These are phyloP conservation scores for Aspergillus hancockii DNA, from an alignment of 495 filamentous ascomycete genomes.

Conservation along the genomic window DNA sequence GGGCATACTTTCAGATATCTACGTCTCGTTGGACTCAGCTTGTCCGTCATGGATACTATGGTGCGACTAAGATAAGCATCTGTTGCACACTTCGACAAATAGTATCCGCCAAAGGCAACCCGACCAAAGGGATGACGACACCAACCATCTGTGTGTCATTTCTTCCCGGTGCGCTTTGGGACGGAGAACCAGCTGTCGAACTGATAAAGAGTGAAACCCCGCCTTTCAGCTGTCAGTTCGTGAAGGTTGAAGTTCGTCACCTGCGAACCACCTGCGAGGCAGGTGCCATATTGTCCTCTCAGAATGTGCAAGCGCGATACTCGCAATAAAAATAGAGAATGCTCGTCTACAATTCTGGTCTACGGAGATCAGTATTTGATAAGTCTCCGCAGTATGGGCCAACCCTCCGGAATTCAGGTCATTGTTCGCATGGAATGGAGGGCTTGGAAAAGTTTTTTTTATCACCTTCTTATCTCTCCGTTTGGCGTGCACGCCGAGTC, in stretches of 20 bases:
- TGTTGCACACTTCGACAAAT: neutral
- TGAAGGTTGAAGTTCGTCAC: neutral
- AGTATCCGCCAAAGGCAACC: neutral
- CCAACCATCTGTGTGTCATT: constrained; percentile 3
- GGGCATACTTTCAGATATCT: neutral
- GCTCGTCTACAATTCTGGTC: neutral
- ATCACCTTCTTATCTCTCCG: neutral
- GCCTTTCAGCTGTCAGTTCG: constrained; percentile 5
- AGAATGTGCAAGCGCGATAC: neutral
- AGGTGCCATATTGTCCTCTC: neutral
- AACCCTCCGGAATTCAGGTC: neutral
- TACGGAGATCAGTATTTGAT: neutral
- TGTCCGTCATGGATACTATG: neutral
- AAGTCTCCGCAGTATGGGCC: neutral
- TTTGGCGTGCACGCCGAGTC: neutral
- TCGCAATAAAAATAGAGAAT: neutral
- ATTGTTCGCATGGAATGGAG: neutral
- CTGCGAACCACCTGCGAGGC: neutral
- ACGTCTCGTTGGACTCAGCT: neutral
- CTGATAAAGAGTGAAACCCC: constrained; percentile 13
- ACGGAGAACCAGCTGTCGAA: neutral
- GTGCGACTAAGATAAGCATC: neutral
- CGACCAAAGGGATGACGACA: constrained; percentile 3
- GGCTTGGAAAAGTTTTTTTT: neutral
- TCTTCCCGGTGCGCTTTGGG: neutral